Percentiles rank a stretch among this genome's conserved stretches.
phyloP scores from a whole-genome alignment of 2,329 filamentous ascomycete species.

The Beauveria medogensis region DNA sequence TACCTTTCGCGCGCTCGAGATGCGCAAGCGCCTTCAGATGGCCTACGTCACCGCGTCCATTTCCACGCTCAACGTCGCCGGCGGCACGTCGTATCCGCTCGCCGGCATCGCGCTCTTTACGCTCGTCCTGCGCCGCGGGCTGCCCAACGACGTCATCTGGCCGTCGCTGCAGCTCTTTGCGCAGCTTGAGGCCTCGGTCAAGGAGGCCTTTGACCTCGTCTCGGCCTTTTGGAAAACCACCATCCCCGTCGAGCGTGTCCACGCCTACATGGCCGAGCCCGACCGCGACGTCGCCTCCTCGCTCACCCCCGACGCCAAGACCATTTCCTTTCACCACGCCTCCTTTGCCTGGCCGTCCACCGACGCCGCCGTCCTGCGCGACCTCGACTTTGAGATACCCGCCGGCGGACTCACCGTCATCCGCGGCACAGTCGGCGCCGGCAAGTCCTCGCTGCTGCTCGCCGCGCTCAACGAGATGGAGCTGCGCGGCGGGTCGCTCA shows the following conservation, averaged over 20 bases:
- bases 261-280: constrained; percentile 79
- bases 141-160: constrained; percentile 78
- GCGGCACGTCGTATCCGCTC: constrained; percentile 69
- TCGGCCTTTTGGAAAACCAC: constrained; percentile 71
- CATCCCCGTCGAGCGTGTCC: constrained; percentile 75
- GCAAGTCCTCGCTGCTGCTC: constrained; percentile 53
- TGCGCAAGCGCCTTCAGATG: constrained; percentile 29
- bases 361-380: constrained; percentile 39
- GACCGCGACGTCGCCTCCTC: constrained; percentile 53
- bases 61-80: constrained; percentile 59
- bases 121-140: constrained; percentile 53
- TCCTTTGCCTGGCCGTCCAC: constrained; percentile 76
- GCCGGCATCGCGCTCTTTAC: constrained; percentile 79
- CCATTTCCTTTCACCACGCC: constrained; percentile 52
- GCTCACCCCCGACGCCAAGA: constrained; percentile 23
- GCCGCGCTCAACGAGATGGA: constrained; percentile 59
- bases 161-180: constrained; percentile 75
- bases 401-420: constrained; percentile 48
- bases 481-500: constrained; percentile 44
- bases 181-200: constrained; percentile 65
- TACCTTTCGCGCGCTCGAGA: constrained; percentile 27
- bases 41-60: constrained; percentile 40
- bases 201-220: constrained; percentile 67
- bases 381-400: constrained; percentile 38
- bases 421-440: constrained; percentile 51